Base-by-base conservation (phyloP, 768 basidiomycete genomes). In the Strobilomyces confusus region DNA sequence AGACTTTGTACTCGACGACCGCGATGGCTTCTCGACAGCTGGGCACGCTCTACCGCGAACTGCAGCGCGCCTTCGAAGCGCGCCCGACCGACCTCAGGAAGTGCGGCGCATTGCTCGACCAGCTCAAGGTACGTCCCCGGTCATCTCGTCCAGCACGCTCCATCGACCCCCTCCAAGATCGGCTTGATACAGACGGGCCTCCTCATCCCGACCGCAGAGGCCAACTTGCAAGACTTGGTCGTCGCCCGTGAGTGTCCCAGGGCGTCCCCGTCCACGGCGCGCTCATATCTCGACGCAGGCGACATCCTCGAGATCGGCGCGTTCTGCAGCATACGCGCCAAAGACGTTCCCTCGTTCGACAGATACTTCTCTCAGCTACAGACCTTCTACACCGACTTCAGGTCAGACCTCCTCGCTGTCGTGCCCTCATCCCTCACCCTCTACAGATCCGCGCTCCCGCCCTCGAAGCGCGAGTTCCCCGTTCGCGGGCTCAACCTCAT, bases 301-400 rank as follows among this genome's bases (percentile, higher is more conserved):
- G 92, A 94, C 57, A 89, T 97, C 54, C 86, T 99, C 54, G 95
- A 98, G 76, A 86, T 98, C 61, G 95, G 94, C 49, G 92, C 94
- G 17, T 86, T 95, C 75, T 89, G 90, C 78, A 93, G 95, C 57
- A 89, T 98, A 69, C 82, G 92, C 36, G 80, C 85, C 58, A 83
- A 82, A 65, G 92, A 95, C 68, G 82, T 95, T 20, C 89, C 94
- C 49, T 88, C 92, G 1, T 99, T 98, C 67, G 92, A 95, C 71
- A 83, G 95, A 59, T 98, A 97, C 70, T 92, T 95, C 68, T 86
- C 91, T 15, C 92, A 95, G 71, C 78, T 97, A 5, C 86, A 89
- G 61, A 84, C 86, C 0, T 95, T 92, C 75, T 97, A 95, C 74
- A 84, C 84, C 44, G 90, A 94, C 69, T 89, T 85, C 69, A 80